Conservation (phyloP, 179 eudicot species). For the Silene noctiflora region DNA sequence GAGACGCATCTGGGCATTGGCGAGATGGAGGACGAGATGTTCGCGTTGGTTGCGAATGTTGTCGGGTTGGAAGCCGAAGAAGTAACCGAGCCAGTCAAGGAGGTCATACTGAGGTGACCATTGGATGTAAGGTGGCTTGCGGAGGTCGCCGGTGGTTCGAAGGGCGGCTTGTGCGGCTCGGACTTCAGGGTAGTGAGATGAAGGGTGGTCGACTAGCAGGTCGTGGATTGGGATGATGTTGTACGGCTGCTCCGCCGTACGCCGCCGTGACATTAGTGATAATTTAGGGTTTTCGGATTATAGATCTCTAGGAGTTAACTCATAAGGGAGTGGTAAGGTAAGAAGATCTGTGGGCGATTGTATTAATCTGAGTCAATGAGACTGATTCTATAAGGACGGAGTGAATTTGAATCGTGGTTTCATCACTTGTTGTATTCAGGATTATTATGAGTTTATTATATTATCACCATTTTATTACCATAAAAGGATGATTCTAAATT, state of each 20-base stretch:
- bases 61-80: conserved; percentile 77
- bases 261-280: not conserved
- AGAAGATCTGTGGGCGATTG: not conserved
- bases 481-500: no score
- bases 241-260: conserved; percentile 30
- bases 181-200: conserved; percentile 82
- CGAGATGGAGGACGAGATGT: conserved; percentile 76
- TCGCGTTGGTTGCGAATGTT: conserved; percentile 80
- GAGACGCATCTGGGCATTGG: conserved; percentile 85
- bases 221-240: conserved; percentile 92
- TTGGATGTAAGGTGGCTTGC: conserved; percentile 57
- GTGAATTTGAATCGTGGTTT: not conserved
- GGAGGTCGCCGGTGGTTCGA: conserved; percentile 67
- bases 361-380: not conserved
- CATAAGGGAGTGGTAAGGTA: no score
- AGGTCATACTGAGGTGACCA: conserved; percentile 68
- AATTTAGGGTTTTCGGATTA: not conserved
- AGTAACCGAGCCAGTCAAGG: conserved; percentile 79
- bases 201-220: conserved; percentile 86
- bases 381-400: not conserved
- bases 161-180: conserved; percentile 83
- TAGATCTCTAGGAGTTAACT: no score
- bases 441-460: no score
- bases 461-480: no score
- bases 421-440: not conserved